A percentile compares a stretch with the other conserved stretches of the same genome.
Conservation (phyloP, 305 asterid species). For the Fraxinus sp. region DNA sequence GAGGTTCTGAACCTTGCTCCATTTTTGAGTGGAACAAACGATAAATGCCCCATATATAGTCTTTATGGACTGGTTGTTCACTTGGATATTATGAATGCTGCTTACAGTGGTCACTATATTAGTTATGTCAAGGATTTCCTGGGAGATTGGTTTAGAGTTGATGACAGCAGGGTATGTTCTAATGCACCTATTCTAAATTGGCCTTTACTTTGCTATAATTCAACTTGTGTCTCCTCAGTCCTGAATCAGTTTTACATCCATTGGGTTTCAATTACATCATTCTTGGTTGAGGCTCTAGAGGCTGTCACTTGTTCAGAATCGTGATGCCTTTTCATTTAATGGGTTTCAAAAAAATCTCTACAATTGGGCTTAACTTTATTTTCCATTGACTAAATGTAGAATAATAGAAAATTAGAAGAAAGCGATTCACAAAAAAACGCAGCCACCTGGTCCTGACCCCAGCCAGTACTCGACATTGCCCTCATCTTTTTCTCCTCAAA, state of each 20-base stretch:
- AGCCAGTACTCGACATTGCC: neutral
- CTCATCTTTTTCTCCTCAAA: neutral
- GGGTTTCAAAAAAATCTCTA: neutral
- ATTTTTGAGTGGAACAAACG: slow-evolving; percentile 48
- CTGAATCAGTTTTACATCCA: neutral
- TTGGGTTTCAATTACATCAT: neutral
- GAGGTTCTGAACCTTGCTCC: slow-evolving; percentile 55
- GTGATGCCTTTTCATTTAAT: neutral
- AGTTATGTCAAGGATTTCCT: slow-evolving; percentile 53
- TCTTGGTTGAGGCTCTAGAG: neutral
- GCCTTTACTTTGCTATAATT: neutral
- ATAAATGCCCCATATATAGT: slow-evolving; percentile 42
- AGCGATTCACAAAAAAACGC: neutral
- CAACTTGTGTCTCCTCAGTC: neutral
- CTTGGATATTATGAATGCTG: slow-evolving; percentile 45
- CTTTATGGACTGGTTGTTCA: slow-evolving; percentile 68
- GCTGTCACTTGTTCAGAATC: neutral
- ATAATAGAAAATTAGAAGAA: neutral
- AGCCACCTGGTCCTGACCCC: neutral
- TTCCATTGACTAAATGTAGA: neutral
- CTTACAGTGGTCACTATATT: slow-evolving; percentile 57
- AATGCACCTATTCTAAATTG: neutral
- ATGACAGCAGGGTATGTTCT: slow-evolving; percentile 56
- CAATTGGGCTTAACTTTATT: neutral
- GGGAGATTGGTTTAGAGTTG: slow-evolving; percentile 51